phyloP scores from a whole-genome alignment of 768 basidiomycete species.

The Lactarius sanguifluus region DNA sequence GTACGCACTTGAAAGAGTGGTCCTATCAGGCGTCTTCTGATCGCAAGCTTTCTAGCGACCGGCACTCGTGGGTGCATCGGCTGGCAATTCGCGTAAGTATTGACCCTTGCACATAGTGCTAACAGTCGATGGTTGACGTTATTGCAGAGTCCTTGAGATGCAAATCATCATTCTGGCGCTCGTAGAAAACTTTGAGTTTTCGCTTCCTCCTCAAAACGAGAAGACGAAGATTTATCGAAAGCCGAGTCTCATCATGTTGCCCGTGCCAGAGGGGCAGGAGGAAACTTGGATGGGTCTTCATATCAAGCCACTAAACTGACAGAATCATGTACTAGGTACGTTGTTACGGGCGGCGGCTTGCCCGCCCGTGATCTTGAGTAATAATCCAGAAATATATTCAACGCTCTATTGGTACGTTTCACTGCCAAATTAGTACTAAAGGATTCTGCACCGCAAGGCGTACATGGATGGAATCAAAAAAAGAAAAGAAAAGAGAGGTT shows the following conservation, averaged over 20 bases:
- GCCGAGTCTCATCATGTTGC: slow-evolving; percentile 8
- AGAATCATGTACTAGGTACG: not conserved
- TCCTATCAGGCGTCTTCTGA: not conserved
- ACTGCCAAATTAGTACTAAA: no score
- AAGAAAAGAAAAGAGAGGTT: no score
- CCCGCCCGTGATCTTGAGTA: no score
- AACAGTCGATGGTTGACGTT: not conserved
- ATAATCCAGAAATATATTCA: no score
- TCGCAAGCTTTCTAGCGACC: not conserved
- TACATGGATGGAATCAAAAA: no score
- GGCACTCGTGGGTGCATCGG: slow-evolving; percentile 11
- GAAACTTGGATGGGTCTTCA: slow-evolving; percentile 11
- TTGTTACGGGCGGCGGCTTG: no score
- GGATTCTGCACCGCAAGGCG: no score
- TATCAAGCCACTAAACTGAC: slow-evolving; percentile 3
- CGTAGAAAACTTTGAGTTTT: not conserved
- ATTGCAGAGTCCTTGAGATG: slow-evolving; percentile 12
- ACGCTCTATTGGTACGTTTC: no score
- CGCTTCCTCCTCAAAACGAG: not conserved
- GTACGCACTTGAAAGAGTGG: not conserved
- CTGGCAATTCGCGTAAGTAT: slow-evolving; percentile 10
- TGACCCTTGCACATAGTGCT: not conserved
- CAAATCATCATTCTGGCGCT: slow-evolving; percentile 7
- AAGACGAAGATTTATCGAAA: slow-evolving; percentile 8
- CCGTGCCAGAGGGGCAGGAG: not conserved